These are phyloP conservation scores for Scedosporium minutisporum DNA, from an alignment of 2,329 filamentous ascomycete species.

Conservation along the genomic window DNA sequence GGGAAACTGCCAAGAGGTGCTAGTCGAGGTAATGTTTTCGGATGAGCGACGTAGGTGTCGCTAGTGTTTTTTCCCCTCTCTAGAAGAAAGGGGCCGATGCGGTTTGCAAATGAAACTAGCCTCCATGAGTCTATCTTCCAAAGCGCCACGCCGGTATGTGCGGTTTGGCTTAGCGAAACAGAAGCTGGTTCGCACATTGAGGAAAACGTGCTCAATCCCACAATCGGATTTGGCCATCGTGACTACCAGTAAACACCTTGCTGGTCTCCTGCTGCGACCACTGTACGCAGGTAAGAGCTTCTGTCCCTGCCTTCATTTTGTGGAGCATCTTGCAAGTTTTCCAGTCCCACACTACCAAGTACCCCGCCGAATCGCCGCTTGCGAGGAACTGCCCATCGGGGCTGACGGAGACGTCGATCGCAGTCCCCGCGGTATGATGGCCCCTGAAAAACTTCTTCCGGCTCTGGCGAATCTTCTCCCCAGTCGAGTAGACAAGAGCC, in stretches of 20 bases:
- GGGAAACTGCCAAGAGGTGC: too few relatives aligned
- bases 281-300: conserved; percentile 73
- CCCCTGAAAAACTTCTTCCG: conserved; percentile 93
- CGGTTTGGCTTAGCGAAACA: background rate
- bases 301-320: conserved; percentile 79
- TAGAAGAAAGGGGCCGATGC: too few relatives aligned
- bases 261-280: conserved; percentile 98
- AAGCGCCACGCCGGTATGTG: background rate
- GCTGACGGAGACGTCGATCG: conserved; percentile 78
- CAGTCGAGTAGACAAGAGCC: conserved; percentile 88
- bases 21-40: too few relatives aligned
- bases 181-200: background rate
- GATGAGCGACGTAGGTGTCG: too few relatives aligned
- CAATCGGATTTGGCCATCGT: conserved; percentile 81
- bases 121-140: too few relatives aligned
- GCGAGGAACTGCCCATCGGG: conserved; percentile 88
- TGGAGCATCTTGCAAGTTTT: conserved; percentile 99
- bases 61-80: too few relatives aligned
- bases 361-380: conserved; percentile 79
- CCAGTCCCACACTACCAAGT: conserved; percentile 96
- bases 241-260: conserved; percentile 82
- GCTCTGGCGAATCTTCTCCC: conserved; percentile 94
- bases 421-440: conserved; percentile 91
- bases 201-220: conserved; percentile 60
- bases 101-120: too few relatives aligned